Conservation (phyloP, 352 stramenopile species). For the Phytopythium kandeliae region DNA sequence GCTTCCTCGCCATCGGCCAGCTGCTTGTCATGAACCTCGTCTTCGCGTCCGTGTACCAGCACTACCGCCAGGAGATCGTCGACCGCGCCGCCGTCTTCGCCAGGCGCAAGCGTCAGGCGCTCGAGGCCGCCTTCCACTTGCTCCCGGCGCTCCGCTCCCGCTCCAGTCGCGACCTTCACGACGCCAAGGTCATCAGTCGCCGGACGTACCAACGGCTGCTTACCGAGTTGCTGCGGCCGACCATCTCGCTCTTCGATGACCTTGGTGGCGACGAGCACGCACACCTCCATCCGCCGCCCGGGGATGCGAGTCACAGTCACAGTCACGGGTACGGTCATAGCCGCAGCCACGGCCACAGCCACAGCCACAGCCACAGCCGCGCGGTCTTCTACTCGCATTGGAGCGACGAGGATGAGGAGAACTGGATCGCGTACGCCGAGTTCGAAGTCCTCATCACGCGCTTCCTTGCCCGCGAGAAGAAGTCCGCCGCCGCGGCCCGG, state of each 20-base stretch:
- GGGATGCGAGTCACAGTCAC: no score
- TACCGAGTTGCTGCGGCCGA: conserved; percentile 18
- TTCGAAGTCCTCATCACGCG: conserved; percentile 25
- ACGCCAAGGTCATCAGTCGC: conserved; percentile 21
- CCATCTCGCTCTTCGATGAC: conserved; percentile 27
- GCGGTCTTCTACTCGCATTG: conserved; percentile 2
- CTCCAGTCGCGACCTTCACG: conserved; percentile 2
- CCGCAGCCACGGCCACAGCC: no score
- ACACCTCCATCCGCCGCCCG: neutral
- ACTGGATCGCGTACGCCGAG: conserved; percentile 19
- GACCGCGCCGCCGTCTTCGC: conserved; percentile 22
- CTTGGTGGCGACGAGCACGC: neutral
- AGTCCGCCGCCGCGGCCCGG: conserved; percentile 1
- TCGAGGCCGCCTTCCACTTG: conserved; percentile 44
- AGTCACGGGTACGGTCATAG: no score
- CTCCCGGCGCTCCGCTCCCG: conserved; percentile 16
- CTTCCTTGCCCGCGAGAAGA: conserved; percentile 18
- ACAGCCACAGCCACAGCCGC: neutral
- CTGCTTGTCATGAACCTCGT: conserved; percentile 83
- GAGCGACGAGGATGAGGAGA: conserved; percentile 11
- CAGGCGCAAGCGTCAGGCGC: conserved; percentile 31
- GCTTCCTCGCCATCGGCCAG: conserved; percentile 58
- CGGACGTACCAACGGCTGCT: conserved; percentile 22
- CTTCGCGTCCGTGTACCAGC: conserved; percentile 67
- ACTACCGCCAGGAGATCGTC: conserved; percentile 44